These are phyloP conservation scores for Aspergillus intermedius DNA, from an alignment of 2,329 filamentous ascomycete species.

Conservation along the genomic window DNA sequence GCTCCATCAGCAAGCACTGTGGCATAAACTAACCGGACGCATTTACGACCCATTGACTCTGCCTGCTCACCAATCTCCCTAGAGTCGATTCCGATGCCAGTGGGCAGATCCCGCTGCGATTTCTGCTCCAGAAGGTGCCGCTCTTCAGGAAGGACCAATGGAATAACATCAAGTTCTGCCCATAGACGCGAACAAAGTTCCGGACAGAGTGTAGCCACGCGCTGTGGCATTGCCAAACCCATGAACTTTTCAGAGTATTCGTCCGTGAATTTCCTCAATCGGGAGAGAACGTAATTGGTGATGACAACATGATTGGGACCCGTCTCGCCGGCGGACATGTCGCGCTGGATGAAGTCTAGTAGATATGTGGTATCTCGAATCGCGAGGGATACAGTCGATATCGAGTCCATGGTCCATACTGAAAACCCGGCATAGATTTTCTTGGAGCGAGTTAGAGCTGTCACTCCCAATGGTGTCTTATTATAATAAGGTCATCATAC, in stretches of 20 bases:
- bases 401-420: conserved; percentile 30
- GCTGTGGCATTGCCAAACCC: conserved; percentile 61
- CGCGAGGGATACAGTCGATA: conserved; percentile 58
- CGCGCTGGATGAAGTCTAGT: conserved; percentile 62
- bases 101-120: conserved; percentile 18
- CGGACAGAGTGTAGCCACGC: conserved; percentile 56
- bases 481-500: conserved; percentile 18
- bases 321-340: conserved; percentile 44
- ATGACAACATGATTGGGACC: conserved; percentile 41
- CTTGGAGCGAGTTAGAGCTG: conserved; percentile 13
- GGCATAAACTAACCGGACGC: conserved; percentile 51
- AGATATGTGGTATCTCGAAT: conserved; percentile 70
- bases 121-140: conserved; percentile 1
- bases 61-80: conserved; percentile 72
- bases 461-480: background rate
- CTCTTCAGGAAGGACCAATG: conserved; percentile 53
- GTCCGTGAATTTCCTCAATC: conserved; percentile 55
- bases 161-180: conserved; percentile 69
- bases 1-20: background rate
- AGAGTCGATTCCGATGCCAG: conserved; percentile 37
- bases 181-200: conserved; percentile 64
- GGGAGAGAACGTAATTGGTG: conserved; percentile 53
- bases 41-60: conserved; percentile 74
- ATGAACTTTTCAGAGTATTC: conserved; percentile 67
- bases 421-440: conserved; percentile 39